Base-by-base conservation (phyloP, 1,284 basidiomycete genomes). In the Amylostereum chailletii region DNA sequence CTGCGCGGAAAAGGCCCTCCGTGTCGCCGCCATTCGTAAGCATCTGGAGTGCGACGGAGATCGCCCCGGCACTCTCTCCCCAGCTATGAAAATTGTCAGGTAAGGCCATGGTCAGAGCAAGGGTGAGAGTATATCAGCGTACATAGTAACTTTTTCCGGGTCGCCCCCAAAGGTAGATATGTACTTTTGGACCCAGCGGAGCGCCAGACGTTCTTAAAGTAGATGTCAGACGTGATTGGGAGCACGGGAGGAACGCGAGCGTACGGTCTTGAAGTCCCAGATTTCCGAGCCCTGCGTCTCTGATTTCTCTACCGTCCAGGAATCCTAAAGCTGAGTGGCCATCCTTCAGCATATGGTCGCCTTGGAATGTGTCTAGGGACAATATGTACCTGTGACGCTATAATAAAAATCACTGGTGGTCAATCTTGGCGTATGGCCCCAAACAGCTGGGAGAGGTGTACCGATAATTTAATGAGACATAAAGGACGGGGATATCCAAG, bases 131-230 rank as follows among this genome's bases (percentile, higher is more conserved):
- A 38, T 11, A 8, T 27, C 30, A 19, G 58, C 72, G 47, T 61
- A 79, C 78, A 80, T 71, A 1, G 75, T 79, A 3, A 81, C 79
- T 57, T 72, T 73, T 2, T 65, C 62, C 11, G 76, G 74, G 57
- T 86, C 76, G 4, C 85, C 85, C 1, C 83, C 82, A 51, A 87
- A 86, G 1, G 65, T 62, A 10, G 62, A 52, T 41, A 87, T 82
- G 57, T 86, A 81, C 57, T 78, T 71, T 53, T 83, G 76, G 0
- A 86, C 65, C 84, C 84, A 88, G 50, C 76, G 61, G 11, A 89
- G 61, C 0, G 81, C 81, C 34, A 70, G 58, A 6, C 74, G 72
- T 58, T 80, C 77, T 80, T 42, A 4, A 49, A 46, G 45, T 4
- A 42, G n/a, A 6, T 5, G 29, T 49, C 29, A 47, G 33, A 6